These are phyloP conservation scores for Kuraishia cidri DNA, from an alignment of 805 yeast genomes.

Conservation along the genomic window DNA sequence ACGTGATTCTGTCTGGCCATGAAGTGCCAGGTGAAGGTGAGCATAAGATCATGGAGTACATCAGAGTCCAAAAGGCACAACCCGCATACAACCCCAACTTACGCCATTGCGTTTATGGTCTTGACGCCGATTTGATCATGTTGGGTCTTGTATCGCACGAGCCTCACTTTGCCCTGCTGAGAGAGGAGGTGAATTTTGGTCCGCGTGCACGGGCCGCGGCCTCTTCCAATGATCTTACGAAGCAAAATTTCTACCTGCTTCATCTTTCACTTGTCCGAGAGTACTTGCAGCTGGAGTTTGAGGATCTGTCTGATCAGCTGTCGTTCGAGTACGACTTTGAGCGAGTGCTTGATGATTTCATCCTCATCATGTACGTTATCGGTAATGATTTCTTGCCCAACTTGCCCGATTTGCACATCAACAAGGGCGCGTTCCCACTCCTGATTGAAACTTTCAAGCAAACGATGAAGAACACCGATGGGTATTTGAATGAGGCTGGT, in stretches of 20 bases:
- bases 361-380: slow-evolving; percentile 84
- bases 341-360: slow-evolving; percentile 84
- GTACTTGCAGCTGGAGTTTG: slow-evolving; percentile 80
- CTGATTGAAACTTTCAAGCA: slow-evolving; percentile 82
- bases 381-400: slow-evolving; percentile 98
- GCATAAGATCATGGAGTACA: slow-evolving; percentile 92
- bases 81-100: slow-evolving; percentile 67
- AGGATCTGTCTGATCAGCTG: slow-evolving; percentile 53
- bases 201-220: slow-evolving; percentile 13
- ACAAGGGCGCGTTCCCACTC: slow-evolving; percentile 95
- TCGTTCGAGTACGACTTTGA: slow-evolving; percentile 78
- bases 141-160: slow-evolving; percentile 87
- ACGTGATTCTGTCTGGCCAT: slow-evolving; percentile 80
- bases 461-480: slow-evolving; percentile 64
- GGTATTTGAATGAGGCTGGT: slow-evolving; percentile 81
- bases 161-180: slow-evolving; percentile 87
- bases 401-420: slow-evolving; percentile 86
- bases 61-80: slow-evolving; percentile 71
- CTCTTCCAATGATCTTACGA: slow-evolving; percentile 43
- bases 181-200: slow-evolving; percentile 95
- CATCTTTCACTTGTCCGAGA: slow-evolving; percentile 88
- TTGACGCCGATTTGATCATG: slow-evolving; percentile 95
- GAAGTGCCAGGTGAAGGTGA: slow-evolving; percentile 99
- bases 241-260: slow-evolving; percentile 73
- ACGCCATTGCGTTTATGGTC: slow-evolving; percentile 90